These are phyloP conservation scores for Rhizopus arrhizus DNA, from an alignment of 371 early-diverging fungal species.

Conservation along the genomic window DNA sequence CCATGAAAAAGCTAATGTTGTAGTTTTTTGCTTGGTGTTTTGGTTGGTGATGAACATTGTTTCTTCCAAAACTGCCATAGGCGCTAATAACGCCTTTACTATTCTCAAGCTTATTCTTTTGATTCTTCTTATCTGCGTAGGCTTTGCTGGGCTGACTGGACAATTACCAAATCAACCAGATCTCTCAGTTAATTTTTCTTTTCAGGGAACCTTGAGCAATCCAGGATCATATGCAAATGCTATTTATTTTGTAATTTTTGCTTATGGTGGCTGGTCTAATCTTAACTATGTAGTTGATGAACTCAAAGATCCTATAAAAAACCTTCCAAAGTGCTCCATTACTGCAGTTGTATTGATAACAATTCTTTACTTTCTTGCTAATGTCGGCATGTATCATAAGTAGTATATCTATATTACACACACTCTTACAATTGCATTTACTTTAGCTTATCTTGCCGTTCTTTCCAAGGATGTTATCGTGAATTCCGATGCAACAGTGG, in stretches of 20 bases:
- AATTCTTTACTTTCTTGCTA: constrained; percentile 23
- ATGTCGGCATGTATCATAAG: constrained; percentile 12
- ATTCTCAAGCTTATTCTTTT: constrained; percentile 26
- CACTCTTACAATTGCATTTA: too few relatives aligned
- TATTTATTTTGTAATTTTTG: constrained; percentile 31
- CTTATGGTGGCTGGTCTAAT: constrained; percentile 35
- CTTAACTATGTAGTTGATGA: constrained; percentile 33
- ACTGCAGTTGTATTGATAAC: constrained; percentile 25
- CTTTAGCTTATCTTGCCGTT: constrained; percentile 27
- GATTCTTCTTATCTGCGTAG: constrained; percentile 26
- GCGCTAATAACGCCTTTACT: constrained; percentile 30
- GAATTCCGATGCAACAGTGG: constrained; percentile 25
- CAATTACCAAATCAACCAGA: constrained; percentile 25
- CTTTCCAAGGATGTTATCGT: constrained; percentile 20
- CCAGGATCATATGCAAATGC: constrained; percentile 28
- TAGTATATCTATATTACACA: neutral
- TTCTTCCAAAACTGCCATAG: constrained; percentile 28
- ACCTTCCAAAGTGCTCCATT: constrained; percentile 30
- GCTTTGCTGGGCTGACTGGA: constrained; percentile 35
- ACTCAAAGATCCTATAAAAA: constrained; percentile 29
- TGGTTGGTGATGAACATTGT: constrained; percentile 31
- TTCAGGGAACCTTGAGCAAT: constrained; percentile 24
- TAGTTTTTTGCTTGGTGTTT: constrained; percentile 32
- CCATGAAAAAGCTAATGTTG: neutral
- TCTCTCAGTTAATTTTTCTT: constrained; percentile 23